Evolutionary conservation across 768 basidiomycete genomes (phyloP), one percentile per base, ranked within the genome.

Genomic region (Dentipellis fragilis): DNA sequence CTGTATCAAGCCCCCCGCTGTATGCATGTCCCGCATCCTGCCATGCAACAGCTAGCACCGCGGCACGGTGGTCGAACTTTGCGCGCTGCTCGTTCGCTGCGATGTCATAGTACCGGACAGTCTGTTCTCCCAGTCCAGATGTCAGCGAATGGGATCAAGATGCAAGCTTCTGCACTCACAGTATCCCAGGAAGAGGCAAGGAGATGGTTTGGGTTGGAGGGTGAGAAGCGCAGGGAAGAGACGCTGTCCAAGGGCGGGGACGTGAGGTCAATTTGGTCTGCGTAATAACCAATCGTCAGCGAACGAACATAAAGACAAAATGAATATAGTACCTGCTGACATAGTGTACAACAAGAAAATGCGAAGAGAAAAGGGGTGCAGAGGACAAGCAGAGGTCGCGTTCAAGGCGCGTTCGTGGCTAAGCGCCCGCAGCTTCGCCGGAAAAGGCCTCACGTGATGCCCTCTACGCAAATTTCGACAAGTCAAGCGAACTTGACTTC

Each of bases 151-250:
- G 55, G 62, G 58, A 53, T 51, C 56, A 14, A 22, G 19, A 57
- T 17, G n/a, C 59, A 59, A 34, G 58, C 58, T 57, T 54, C 56
- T 47, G 58, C 49, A 63, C 80, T 61, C 54, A 81, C 80, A 21
- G 89, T 81, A 69, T 98, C 95, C 95, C 95, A 98, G 58, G 89
- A 87, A 11, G 90, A 82, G 16, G 89, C 89, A 0, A 97, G 72
- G 1, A 98, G 72, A 17, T 87, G 83, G 54, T 87, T 77, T 2
- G 93, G 85, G 66, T 87, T 80, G 3, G 77, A 76, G 1, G 92
- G 88, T 19, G 92, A 90, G 69, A 88, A 97, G 35, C 80, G 77
- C 29, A 97, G 72, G 39, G 83, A 77, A 2, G 91, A 88, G 51
- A 95, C 79, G 62, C 87, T 87, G 71, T 96, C 93, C 62, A 90